Conservation (phyloP, 257 asterid genomes). For the Scutellaria galericulata region DNA sequence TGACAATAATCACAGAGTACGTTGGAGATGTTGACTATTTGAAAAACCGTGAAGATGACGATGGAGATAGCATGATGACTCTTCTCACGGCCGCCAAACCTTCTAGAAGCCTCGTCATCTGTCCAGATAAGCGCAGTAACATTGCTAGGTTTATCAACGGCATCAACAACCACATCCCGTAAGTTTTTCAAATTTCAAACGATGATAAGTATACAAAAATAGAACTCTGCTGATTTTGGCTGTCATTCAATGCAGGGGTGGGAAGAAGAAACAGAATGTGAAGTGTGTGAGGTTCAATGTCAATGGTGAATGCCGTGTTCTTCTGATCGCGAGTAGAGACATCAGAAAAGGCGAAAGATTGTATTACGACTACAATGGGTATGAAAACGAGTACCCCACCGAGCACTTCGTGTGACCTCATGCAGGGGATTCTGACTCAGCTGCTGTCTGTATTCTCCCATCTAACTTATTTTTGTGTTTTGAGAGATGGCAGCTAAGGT, state of each 20-base stretch:
- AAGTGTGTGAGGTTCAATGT: conserved; percentile 83
- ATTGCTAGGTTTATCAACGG: conserved; percentile 94
- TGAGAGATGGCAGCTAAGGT: conserved; percentile 20
- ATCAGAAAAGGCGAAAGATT: conserved; percentile 82
- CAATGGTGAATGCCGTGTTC: conserved; percentile 74
- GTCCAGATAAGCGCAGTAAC: conserved; percentile 86
- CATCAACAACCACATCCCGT: conserved; percentile 88
- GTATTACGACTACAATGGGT: conserved; percentile 90
- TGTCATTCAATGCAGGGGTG: conserved; percentile 59
- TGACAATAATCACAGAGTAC: conserved; percentile 90
- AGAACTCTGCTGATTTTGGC: not conserved
- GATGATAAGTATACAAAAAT: not conserved
- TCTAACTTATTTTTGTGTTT: not conserved
- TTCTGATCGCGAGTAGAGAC: conserved; percentile 79
- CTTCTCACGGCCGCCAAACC: conserved; percentile 73
- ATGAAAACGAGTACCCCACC: conserved; percentile 88
- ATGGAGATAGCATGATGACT: conserved; percentile 98
- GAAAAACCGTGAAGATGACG: conserved; percentile 68
- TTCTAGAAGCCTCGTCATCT: conserved; percentile 74
- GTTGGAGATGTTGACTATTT: conserved; percentile 93
- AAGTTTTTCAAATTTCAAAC: conserved; percentile 34
- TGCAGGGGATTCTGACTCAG: conserved; percentile 16
- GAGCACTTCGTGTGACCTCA: conserved; percentile 72
- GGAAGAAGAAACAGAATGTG: conserved; percentile 88
- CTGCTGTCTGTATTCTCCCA: conserved; percentile 11